phyloP scores from a whole-genome alignment of 208 protist genomes.

The Trypanosoma melophagium region DNA sequence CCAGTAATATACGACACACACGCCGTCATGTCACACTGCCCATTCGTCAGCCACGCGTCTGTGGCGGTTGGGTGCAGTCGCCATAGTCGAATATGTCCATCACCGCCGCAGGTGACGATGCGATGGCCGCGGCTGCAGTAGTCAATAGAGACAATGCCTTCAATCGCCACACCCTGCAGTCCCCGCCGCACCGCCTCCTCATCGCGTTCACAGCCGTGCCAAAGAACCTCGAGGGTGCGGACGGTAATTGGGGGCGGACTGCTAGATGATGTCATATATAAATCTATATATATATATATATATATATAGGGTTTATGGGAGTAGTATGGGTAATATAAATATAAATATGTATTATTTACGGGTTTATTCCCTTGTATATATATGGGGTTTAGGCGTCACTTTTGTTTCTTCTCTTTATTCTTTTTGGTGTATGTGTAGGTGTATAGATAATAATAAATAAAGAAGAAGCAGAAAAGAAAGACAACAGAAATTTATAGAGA shows the following conservation, averaged over 20 bases:
- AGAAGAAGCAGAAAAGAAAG: no score
- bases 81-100: constrained; percentile 78
- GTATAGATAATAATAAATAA: no score
- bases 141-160: constrained; percentile 84
- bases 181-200: constrained; percentile 76
- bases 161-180: constrained; percentile 60
- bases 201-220: constrained; percentile 79
- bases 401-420: neutral
- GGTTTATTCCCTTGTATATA: no score
- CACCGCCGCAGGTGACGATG: constrained; percentile 79
- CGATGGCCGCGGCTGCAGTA: constrained; percentile 48
- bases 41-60: constrained; percentile 61
- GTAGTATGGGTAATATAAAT: no score
- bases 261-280: constrained; percentile 2
- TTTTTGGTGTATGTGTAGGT: neutral
- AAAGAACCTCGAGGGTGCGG: constrained; percentile 82
- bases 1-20: constrained; percentile 63
- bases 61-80: constrained; percentile 44
- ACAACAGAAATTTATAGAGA: no score
- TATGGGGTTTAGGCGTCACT: no score
- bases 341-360: no score
- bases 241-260: constrained; percentile 36
- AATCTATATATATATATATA: neutral
- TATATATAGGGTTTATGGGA: no score
- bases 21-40: constrained; percentile 58